Conservation (phyloP, 768 basidiomycete genomes). For the Mycena vulgaris region DNA sequence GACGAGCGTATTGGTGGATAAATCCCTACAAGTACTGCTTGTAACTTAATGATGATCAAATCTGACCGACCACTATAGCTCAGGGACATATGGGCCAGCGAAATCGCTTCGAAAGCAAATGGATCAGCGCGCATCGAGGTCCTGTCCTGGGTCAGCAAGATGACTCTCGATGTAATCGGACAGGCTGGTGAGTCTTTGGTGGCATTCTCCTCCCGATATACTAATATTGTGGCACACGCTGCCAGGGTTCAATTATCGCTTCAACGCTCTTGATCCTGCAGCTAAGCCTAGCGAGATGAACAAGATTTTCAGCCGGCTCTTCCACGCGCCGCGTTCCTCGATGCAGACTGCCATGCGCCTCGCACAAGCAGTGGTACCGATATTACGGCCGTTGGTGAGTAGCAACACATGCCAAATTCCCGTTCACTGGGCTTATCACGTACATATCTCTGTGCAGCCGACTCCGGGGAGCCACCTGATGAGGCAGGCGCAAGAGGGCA, state of each 20-base stretch:
- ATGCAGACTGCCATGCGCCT: no score
- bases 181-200: slow-evolving; percentile 32
- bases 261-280: slow-evolving; percentile 1
- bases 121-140: slow-evolving; percentile 55
- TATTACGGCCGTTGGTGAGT: no score
- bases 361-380: no score
- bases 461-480: no score
- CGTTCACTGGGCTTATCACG: no score
- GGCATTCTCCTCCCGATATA: no score
- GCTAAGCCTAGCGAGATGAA: slow-evolving; percentile 1
- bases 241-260: slow-evolving; percentile 21
- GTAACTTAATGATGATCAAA: neutral
- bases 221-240: no score
- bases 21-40: slow-evolving; percentile 47
- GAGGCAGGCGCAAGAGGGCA: no score
- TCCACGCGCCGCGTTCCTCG: neutral
- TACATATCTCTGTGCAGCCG: no score
- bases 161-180: slow-evolving; percentile 61
- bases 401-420: no score
- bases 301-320: neutral
- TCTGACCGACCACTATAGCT: slow-evolving; percentile 5
- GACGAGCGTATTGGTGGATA: slow-evolving; percentile 54
- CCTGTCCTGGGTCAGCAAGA: slow-evolving; percentile 61
- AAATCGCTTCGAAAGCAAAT: neutral
- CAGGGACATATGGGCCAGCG: slow-evolving; percentile 21